Evolutionary conservation across 2,329 filamentous ascomycete species (phyloP).

Genomic region (Emergomyces africanus): DNA sequence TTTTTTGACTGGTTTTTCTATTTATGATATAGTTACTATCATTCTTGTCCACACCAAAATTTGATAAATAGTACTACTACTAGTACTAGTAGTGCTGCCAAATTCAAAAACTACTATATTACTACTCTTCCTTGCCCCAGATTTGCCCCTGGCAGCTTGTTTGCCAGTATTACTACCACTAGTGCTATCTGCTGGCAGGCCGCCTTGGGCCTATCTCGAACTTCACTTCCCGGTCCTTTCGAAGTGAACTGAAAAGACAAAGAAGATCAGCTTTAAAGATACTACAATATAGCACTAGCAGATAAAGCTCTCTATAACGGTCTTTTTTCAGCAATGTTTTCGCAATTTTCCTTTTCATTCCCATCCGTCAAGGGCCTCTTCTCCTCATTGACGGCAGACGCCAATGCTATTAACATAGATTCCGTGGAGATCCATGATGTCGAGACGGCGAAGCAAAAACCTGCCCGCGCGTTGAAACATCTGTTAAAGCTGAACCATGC

Average conservation of each 20-base stretch:
- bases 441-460: slow-evolving; percentile 66
- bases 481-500: slow-evolving; percentile 83
- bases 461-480: slow-evolving; percentile 75
- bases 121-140: too few species aligned
- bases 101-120: too few species aligned
- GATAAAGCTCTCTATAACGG: neutral
- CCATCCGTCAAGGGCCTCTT: slow-evolving; percentile 1
- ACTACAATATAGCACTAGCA: too few species aligned
- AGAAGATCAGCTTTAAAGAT: neutral
- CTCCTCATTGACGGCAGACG: neutral
- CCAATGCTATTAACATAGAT: slow-evolving; percentile 37
- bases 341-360: neutral
- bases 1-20: neutral
- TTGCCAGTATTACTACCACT: neutral
- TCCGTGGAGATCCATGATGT: slow-evolving; percentile 64
- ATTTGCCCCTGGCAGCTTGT: neutral
- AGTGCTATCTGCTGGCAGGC: neutral
- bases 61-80: neutral
- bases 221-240: neutral
- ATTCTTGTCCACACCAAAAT: neutral
- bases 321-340: neutral
- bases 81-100: too few species aligned
- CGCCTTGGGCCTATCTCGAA: neutral
- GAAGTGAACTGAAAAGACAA: neutral
- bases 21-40: neutral